Conservation (phyloP, 441 rosid genomes). For the Cnidoscolus chayamansa region DNA sequence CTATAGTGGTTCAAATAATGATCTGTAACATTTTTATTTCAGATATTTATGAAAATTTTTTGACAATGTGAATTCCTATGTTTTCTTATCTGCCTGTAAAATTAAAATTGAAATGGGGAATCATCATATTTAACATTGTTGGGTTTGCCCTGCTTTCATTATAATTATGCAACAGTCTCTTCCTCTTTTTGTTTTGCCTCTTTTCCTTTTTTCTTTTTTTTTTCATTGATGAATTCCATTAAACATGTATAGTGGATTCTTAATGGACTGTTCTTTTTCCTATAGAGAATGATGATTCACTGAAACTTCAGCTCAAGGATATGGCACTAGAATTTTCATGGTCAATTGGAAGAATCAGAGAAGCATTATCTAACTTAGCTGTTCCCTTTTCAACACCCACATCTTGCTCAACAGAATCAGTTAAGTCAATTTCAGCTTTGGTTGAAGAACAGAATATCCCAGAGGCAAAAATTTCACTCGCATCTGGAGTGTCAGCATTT, state of each 20-base stretch:
- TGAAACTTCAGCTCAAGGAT: slow-evolving; percentile 59
- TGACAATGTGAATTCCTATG: neutral
- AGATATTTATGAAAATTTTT: neutral
- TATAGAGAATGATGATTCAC: slow-evolving; percentile 45
- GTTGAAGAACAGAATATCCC: slow-evolving; percentile 67
- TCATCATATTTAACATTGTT: neutral
- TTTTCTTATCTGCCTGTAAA: neutral
- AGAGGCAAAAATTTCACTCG: slow-evolving; percentile 60
- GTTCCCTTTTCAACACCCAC: slow-evolving; percentile 44
- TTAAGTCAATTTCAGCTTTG: slow-evolving; percentile 47
- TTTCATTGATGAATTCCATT: neutral
- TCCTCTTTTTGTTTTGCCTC: too few species aligned
- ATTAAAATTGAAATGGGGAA: neutral
- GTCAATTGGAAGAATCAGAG: slow-evolving; percentile 58
- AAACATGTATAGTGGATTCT: neutral
- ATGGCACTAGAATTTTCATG: slow-evolving; percentile 65
- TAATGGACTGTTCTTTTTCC: slow-evolving; percentile 16
- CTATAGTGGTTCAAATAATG: neutral
- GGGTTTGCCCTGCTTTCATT: neutral
- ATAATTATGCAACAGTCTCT: too few species aligned
- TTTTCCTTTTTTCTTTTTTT: too few species aligned
- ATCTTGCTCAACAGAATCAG: slow-evolving; percentile 50
- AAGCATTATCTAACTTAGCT: slow-evolving; percentile 38
- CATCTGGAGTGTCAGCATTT: slow-evolving; percentile 70
- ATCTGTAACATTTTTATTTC: neutral